Base-by-base conservation (phyloP, 805 yeast species). In the Scheffersomyces ergatensis region DNA sequence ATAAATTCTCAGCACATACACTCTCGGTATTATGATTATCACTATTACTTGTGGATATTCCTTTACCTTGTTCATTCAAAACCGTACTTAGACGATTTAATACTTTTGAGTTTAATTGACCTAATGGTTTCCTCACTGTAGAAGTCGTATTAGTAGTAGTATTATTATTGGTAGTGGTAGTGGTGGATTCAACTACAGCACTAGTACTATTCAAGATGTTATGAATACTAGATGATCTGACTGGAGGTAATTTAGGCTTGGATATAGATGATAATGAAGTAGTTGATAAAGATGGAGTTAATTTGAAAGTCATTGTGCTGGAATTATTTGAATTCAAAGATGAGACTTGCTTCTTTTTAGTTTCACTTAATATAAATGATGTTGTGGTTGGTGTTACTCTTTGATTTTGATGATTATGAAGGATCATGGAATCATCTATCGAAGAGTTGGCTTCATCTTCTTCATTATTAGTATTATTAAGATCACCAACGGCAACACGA, bases 1-100 rank as follows among this genome's bases (percentile, higher is more conserved):
- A 56, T 46, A 70, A 60, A 54, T 67, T 67, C 36, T 69, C 64
- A 15, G 68, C 70, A 31, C 70, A 63, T 43, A 65, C 71, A 27
- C 42, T 49, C 26, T 45, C 41, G 27, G 35, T 44, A 39, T 25
- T 33, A 20, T 34, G n/a, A 20, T 40, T 34, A 7, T 7, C 13
- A 25, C 5, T 12, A 7, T 24, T 29, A 39, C 40, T 34, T n/a
- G n/a, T n/a, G n/a, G n/a, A n/a, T 45, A 42, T 11, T 29, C 16
- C 41, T 20, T 31, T 32, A 30, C 21, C n/a, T 24, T 42, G 44
- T 56, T 59, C 2, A 26, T 5, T 13, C 13, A 9, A 5, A 14
- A n/a, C 18, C 7, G 32, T 14, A 29, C 13, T 14, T 29, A 14
- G 11, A 5, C 18, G 17, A 29, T 29, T 29, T 15, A 29, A 29